A percentile compares a stretch with the other conserved stretches of the same genome.
Conservation (phyloP, 2,329 filamentous ascomycete species). For the Fusarium mundagurra region DNA sequence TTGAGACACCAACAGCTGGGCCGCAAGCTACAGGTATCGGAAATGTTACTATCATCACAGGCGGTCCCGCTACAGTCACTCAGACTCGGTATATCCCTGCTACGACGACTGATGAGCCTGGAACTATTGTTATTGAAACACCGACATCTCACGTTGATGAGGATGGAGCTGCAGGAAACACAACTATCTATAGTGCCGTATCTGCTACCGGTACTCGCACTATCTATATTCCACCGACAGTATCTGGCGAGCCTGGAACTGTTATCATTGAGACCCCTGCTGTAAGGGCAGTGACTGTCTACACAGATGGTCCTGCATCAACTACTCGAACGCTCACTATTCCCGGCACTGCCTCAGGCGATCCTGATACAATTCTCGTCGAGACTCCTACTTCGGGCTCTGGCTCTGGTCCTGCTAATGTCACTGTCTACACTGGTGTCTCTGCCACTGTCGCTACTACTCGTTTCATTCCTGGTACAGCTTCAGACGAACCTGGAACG, state of each 20-base stretch:
- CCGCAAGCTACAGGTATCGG: conserved; percentile 4
- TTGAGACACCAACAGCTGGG: conserved; percentile 17
- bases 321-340: not conserved
- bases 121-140: conserved; percentile 4
- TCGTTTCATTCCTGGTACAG: not conserved
- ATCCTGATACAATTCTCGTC: conserved; percentile 2
- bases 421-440: not conserved
- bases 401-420: not conserved
- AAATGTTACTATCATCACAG: not conserved
- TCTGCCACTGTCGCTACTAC: not conserved
- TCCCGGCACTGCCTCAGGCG: not conserved
- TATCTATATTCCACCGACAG: not conserved
- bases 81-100: conserved; percentile 11
- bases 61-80: not conserved
- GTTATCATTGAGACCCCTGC: conserved; percentile 11
- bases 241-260: conserved; percentile 4
- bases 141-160: not conserved
- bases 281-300: not conserved
- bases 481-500: not conserved
- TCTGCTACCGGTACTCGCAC: not conserved
- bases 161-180: not conserved
- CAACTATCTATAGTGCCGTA: not conserved
- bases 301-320: not conserved
- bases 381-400: not conserved
- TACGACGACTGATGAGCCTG: not conserved